Evolutionary conservation across 768 basidiomycete species (phyloP).

Genomic region (Hydnomerulius pinastri): DNA sequence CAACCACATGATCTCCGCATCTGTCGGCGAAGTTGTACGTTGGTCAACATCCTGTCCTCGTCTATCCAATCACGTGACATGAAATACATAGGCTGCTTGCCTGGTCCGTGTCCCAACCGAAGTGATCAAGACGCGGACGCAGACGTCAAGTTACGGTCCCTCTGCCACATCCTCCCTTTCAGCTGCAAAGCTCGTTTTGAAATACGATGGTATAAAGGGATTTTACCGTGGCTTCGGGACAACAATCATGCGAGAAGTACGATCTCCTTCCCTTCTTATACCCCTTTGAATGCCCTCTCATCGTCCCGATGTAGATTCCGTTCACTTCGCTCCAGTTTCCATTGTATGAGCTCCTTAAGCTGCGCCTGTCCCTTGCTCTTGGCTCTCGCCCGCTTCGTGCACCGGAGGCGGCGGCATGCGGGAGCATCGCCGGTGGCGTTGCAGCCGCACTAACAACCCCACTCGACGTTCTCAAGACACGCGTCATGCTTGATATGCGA

Average conservation of each 20-base stretch:
- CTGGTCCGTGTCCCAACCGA: constrained; percentile 94
- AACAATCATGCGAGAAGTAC: constrained; percentile 71
- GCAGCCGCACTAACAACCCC: constrained; percentile 93
- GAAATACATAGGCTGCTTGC: constrained; percentile 68
- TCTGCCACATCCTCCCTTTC: constrained; percentile 59
- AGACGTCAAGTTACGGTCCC: constrained; percentile 76
- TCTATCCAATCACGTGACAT: constrained; percentile 11
- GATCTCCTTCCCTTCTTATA: not conserved
- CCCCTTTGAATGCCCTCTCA: constrained; percentile 1
- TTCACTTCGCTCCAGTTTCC: constrained; percentile 97
- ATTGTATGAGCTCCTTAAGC: constrained; percentile 87
- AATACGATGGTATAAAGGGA: constrained; percentile 67
- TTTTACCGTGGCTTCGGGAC: constrained; percentile 89
- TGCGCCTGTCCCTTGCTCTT: constrained; percentile 55
- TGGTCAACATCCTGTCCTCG: constrained; percentile 7
- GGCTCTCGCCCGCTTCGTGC: constrained; percentile 60
- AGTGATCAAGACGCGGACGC: constrained; percentile 91
- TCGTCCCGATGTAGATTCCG: constrained; percentile 69
- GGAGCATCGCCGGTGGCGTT: constrained; percentile 86
- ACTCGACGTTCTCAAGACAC: constrained; percentile 93
- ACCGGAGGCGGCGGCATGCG: constrained; percentile 84
- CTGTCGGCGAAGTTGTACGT: constrained; percentile 58
- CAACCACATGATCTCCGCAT: constrained; percentile 61
- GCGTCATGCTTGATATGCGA: constrained; percentile 91
- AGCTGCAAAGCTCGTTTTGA: constrained; percentile 56